A percentile compares a stretch with the other conserved stretches of the same genome.
phyloP scores from a whole-genome alignment of 208 protist species.

The Endotrypanum monterogeii region DNA sequence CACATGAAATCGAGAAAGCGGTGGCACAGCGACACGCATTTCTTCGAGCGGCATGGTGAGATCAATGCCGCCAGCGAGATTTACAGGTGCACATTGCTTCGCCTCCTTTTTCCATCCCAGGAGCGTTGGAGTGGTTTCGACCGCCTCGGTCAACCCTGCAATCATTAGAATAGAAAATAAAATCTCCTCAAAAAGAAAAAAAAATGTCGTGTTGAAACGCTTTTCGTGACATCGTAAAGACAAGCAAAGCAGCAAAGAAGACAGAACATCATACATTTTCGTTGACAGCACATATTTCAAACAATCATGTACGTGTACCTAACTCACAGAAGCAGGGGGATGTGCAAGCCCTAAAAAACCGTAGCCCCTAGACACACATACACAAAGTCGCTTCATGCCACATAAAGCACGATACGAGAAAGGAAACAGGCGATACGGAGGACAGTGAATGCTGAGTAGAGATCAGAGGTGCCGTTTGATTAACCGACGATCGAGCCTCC shows the following conservation, averaged over 20 bases:
- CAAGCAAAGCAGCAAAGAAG: not conserved
- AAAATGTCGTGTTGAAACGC: too few relatives aligned
- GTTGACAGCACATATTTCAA: too few relatives aligned
- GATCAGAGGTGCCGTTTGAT: not conserved
- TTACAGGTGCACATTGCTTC: constrained; percentile 22
- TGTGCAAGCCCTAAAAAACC: not conserved
- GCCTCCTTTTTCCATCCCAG: constrained; percentile 46
- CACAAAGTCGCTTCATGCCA: not conserved
- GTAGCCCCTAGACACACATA: not conserved
- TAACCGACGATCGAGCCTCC: not conserved
- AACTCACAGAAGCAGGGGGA: not conserved
- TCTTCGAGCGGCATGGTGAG: constrained; percentile 42
- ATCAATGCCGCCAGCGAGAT: constrained; percentile 35
- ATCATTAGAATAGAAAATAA: not conserved
- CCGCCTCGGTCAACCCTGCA: constrained; percentile 18
- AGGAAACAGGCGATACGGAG: not conserved
- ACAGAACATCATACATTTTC: too few relatives aligned
- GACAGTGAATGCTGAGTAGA: not conserved
- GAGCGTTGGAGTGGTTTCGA: constrained; percentile 43
- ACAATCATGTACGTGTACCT: not conserved
- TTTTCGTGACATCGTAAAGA: too few relatives aligned
- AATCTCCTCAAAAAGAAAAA: too few relatives aligned
- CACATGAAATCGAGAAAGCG: constrained; percentile 30
- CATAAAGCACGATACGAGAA: not conserved
- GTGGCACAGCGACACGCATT: constrained; percentile 7